phyloP scores from a whole-genome alignment of 306 rosid genomes.

The Glycine soja region DNA sequence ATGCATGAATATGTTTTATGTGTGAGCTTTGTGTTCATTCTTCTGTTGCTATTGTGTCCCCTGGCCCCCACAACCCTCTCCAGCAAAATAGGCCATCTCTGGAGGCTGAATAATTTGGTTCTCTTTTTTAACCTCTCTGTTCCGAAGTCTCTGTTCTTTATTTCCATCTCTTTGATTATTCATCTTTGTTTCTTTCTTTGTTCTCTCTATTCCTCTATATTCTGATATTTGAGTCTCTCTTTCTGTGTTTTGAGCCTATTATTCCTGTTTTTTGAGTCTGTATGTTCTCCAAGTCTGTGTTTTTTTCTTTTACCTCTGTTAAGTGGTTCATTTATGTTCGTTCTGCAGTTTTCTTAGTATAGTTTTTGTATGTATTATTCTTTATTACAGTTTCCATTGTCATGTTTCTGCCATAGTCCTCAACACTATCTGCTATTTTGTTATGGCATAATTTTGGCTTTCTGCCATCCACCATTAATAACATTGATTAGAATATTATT shows the following conservation, averaged over 20 bases:
- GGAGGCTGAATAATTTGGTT: neutral
- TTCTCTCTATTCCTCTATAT: neutral
- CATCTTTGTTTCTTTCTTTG: neutral
- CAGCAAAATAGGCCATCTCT: neutral
- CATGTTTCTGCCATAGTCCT: neutral
- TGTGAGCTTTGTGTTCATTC: neutral
- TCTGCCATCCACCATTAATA: neutral
- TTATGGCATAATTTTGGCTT: neutral
- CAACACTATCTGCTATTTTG: neutral
- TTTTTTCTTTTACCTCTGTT: neutral
- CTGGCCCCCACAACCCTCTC: neutral
- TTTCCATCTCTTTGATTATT: neutral
- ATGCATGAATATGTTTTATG: neutral
- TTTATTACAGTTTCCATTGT: neutral
- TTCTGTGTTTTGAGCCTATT: neutral
- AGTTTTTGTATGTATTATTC: neutral
- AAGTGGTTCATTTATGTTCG: neutral
- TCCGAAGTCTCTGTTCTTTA: neutral
- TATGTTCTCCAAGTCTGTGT: neutral
- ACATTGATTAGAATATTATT: constrained; percentile 7
- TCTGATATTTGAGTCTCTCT: neutral
- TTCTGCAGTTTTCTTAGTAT: constrained; percentile 2
- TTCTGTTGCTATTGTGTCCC: neutral
- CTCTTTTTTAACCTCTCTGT: neutral
- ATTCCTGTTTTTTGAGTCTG: neutral